A percentile compares a stretch with the other conserved stretches of the same genome.
Evolutionary conservation across 129 eudicot species (phyloP).

Genomic region (Oenanthe sinensis): DNA sequence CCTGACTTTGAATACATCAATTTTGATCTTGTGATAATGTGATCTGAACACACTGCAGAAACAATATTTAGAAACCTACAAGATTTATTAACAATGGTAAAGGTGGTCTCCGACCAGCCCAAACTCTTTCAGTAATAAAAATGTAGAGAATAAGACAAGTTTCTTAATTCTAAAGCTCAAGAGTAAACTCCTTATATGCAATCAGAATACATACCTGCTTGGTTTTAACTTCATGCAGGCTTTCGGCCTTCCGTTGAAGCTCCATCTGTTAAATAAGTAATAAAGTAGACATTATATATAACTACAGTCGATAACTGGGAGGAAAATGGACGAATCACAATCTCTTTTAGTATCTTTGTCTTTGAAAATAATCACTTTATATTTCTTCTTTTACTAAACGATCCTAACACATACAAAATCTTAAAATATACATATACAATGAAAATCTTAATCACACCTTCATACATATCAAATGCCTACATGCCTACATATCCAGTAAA

Average conservation of each 20-base stretch:
- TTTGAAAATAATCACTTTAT: neutral
- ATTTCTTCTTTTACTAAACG: neutral
- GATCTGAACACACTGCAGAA: neutral
- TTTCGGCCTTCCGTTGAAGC: slow-evolving; percentile 53
- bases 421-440: too few relatives aligned
- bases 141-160: neutral
- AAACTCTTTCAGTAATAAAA: neutral
- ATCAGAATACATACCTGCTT: slow-evolving; percentile 53
- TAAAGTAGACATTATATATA: neutral
- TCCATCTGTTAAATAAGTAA: slow-evolving; percentile 37
- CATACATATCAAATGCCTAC: too few relatives aligned
- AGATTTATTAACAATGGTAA: neutral
- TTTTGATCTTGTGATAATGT: neutral
- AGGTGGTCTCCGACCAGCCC: neutral
- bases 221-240: slow-evolving; percentile 66
- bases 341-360: neutral
- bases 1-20: neutral
- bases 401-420: neutral
- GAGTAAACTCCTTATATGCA: neutral
- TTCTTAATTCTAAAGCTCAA: neutral
- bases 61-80: neutral
- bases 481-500: too few relatives aligned
- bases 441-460: too few relatives aligned
- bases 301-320: neutral
- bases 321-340: neutral